Base-by-base conservation (phyloP, 2,329 filamentous ascomycete genomes). In the Neonectria coccinea region DNA sequence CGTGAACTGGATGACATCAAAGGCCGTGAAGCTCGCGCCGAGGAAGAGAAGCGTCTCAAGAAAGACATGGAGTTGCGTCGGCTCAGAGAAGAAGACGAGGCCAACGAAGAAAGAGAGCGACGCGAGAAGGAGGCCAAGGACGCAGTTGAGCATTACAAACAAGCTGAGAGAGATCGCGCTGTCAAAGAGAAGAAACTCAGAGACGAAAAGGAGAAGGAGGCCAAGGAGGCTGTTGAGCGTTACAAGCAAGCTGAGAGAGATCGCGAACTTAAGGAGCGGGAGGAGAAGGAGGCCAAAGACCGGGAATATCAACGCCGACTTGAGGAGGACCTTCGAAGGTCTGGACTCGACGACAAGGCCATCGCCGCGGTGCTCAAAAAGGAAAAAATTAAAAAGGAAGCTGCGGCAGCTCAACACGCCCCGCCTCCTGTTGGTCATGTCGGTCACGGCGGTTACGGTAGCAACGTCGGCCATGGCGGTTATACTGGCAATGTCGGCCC, bases 291-390 rank as follows among this genome's bases (percentile, higher is more conserved):
- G 65, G 75, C 71, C 16, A 70, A 56, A 18, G 70, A 73, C n/a
- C 66, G 36, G 66, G 83, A 89, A 70, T 89, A 87, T 69, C 82
- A 85, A 72, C 79, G 80, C 27, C 83, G 85, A 44, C 78, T 90
- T 51, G 85, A 86, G 70, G 85, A 89, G 67, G 84, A 89, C 54
- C 78, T 91, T 41, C 77, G 86, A 63, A 84, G 85, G 53, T 86
- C 87, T 2, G 88, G 88, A 3, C 79, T 90, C 45, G 83, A 85
- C 70, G 86, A 89, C 70, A 83, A 84, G 68, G 83, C 85, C 66
- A 89, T 90, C 68, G 79, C 82, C 45, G 86, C 86, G 20, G 86
- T 90, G 65, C 75, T 89, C 57, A 84, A 86, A 70, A 87, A 87
- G 71, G 83, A 88, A 72, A 85, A 84, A 73, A 74, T 82, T 8